Percentiles rank a stretch among this genome's conserved stretches.
Conservation (phyloP, 225 moss, liverwort and hornwort species). For the Anthoceros angustus region DNA sequence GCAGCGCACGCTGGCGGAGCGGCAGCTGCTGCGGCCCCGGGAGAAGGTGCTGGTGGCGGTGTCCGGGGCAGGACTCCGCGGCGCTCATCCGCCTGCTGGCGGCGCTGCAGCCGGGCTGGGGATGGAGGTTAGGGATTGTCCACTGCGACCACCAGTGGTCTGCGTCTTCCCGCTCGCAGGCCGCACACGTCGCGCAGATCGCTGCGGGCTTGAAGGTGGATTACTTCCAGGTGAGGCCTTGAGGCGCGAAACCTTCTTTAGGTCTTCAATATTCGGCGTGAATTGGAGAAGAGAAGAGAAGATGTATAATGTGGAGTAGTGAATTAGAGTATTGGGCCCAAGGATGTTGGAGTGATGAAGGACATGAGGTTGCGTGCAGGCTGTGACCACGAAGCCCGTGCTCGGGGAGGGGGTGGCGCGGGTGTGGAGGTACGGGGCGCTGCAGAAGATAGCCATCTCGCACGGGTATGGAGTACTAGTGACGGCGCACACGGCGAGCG, state of each 20-base stretch:
- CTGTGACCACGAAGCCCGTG: slow-evolving; percentile 37
- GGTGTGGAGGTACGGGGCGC: slow-evolving; percentile 63
- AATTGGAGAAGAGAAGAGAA: too few species aligned
- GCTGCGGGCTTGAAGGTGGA: slow-evolving; percentile 36
- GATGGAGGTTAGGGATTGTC: slow-evolving; percentile 45
- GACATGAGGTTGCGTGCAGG: slow-evolving; percentile 2
- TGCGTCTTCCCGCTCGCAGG: slow-evolving; percentile 42
- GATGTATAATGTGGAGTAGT: too few species aligned
- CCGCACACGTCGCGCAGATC: slow-evolving; percentile 49
- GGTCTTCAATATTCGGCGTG: too few species aligned
- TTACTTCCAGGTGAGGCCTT: slow-evolving; percentile 33
- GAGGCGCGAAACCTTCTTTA: neutral
- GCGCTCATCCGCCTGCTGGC: slow-evolving; percentile 46
- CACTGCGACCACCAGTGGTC: slow-evolving; percentile 91
- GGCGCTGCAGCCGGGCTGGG: slow-evolving; percentile 35
- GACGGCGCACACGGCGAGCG: slow-evolving; percentile 83
- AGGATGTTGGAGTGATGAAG: neutral
- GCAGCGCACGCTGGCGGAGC: slow-evolving; percentile 24
- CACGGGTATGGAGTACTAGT: slow-evolving; percentile 50
- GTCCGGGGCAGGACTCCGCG: slow-evolving; percentile 85
- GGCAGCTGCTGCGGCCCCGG: slow-evolving; percentile 37
- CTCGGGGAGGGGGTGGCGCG: slow-evolving; percentile 49
- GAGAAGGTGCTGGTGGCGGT: slow-evolving; percentile 59
- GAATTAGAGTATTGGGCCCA: too few species aligned
- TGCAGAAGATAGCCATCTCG: slow-evolving; percentile 46